Evolutionary conservation across 345 rosid genomes (phyloP), one percentile per base, ranked within the genome.

Genomic region (Moricandia moricandioides): DNA sequence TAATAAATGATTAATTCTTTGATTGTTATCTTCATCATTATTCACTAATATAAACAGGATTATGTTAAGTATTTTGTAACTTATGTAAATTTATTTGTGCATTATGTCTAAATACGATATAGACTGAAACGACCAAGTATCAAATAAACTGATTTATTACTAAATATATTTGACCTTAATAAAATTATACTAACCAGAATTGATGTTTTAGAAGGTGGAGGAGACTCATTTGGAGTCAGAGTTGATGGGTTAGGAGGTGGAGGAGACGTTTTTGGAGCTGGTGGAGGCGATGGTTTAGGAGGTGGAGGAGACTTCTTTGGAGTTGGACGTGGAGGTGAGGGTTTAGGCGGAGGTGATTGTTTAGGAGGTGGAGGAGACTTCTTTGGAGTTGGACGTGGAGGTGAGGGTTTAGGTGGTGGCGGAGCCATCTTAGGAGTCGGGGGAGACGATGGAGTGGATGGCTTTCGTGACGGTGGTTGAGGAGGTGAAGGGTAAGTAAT

Each of bases 401-500:
- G 55, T 43, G 56, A 65, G 14, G 56, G 69, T 43, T 65, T 65
- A 43, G 34, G 24, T 24, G 54, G 54, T 24, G 55, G 55, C 7
- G 69, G 37, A 65, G 35, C 29, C 56, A 13, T 27, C 21, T 43
- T 65, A 12, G 33, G 52, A 39, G 33, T 12, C 3, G 17, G 34
- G n/a, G 68, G 65, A 17, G 81, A 75, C 16, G 34, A 40, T 8
- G 58, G 66, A 24, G 56, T 43, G 29, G 8, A 17, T 40, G 55
- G 57, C 21, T 60, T 60, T 4, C 1, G 67, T 3, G 33, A 54
- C 0, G 45, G 58, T 27, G 82, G 77, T 12, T 49, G 80, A 59
- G 64, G 79, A 11, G 91, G 83, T 58, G 55, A 2, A 56, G 78
- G 78, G 51, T 74, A 65, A 2, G 66, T 65, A 9, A 57, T 66